A percentile compares a stretch with the other conserved stretches of the same genome.
Evolutionary conservation across 495 filamentous ascomycete genomes (phyloP).

Genomic region (Penicillium simplicissimum): DNA sequence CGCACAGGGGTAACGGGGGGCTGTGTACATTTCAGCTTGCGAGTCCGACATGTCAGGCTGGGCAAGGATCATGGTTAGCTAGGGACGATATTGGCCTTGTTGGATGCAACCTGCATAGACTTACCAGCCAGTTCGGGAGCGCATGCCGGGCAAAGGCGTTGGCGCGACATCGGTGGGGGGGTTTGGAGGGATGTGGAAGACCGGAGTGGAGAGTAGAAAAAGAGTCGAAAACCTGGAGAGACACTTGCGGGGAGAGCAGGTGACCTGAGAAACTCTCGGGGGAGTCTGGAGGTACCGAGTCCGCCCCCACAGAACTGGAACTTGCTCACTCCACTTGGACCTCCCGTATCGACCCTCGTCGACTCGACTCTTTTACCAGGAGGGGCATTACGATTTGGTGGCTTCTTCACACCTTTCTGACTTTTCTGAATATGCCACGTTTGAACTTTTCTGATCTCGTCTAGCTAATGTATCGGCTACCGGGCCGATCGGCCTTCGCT

Average conservation of each 20-base stretch:
- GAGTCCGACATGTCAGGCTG: slow-evolving; percentile 62
- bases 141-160: slow-evolving; percentile 45
- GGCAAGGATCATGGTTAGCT: not conserved
- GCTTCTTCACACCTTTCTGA: not conserved
- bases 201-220: slow-evolving; percentile 14
- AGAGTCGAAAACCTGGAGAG: slow-evolving; percentile 28
- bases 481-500: not conserved
- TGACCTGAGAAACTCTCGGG: slow-evolving; percentile 20
- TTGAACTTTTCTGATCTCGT: not conserved
- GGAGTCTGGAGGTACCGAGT: not conserved
- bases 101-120: slow-evolving; percentile 13
- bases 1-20: slow-evolving; percentile 5
- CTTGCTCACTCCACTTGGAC: not conserved
- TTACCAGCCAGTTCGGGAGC: slow-evolving; percentile 56
- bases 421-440: not conserved
- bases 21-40: slow-evolving; percentile 61
- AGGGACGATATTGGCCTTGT: slow-evolving; percentile 6
- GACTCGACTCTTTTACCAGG: not conserved
- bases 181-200: not conserved
- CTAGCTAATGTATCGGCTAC: not conserved
- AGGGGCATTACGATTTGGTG: not conserved
- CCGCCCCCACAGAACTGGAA: not conserved
- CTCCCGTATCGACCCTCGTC: not conserved
- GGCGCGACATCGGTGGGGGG: slow-evolving; percentile 33
- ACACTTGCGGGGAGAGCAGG: slow-evolving; percentile 31